These are phyloP conservation scores for Populus hybrid DNA, from an alignment of 441 rosid species.

Conservation along the genomic window DNA sequence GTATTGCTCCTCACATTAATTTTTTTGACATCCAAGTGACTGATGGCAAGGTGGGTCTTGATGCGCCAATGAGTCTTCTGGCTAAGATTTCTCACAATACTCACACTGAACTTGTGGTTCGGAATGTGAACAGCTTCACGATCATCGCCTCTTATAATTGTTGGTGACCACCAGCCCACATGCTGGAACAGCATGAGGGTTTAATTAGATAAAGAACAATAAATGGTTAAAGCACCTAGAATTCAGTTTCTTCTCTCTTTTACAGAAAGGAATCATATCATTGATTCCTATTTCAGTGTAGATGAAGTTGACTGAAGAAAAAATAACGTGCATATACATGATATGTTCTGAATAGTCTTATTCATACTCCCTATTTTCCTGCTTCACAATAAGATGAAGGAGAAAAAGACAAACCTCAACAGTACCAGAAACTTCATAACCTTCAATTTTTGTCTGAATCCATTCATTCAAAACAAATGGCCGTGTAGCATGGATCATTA, in stretches of 20 bases:
- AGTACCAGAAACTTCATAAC: no score
- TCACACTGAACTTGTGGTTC: conserved; percentile 85
- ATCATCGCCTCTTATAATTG: conserved; percentile 89
- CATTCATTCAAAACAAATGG: no score
- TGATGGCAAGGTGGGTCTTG: conserved; percentile 86
- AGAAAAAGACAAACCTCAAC: conserved; percentile 75
- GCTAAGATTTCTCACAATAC: conserved; percentile 86
- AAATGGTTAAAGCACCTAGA: not conserved
- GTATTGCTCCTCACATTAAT: conserved; percentile 55
- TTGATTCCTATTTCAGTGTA: not conserved
- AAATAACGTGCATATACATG: no score
- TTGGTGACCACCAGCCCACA: conserved; percentile 99
- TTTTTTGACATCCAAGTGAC: conserved; percentile 85
- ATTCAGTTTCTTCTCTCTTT: conserved; percentile 2
- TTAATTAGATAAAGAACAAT: not conserved
- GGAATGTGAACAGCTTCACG: conserved; percentile 98
- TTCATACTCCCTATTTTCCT: no score
- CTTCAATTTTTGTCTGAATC: no score
- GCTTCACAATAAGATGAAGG: not conserved
- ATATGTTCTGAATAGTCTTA: not conserved
- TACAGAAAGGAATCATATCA: conserved; percentile 4
- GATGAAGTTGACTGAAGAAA: conserved; percentile 7
- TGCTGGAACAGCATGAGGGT: conserved; percentile 48
- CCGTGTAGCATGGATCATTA: no score
- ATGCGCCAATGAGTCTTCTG: conserved; percentile 96